Conservation (phyloP, 306 rosid species). For the Inga laurina region DNA sequence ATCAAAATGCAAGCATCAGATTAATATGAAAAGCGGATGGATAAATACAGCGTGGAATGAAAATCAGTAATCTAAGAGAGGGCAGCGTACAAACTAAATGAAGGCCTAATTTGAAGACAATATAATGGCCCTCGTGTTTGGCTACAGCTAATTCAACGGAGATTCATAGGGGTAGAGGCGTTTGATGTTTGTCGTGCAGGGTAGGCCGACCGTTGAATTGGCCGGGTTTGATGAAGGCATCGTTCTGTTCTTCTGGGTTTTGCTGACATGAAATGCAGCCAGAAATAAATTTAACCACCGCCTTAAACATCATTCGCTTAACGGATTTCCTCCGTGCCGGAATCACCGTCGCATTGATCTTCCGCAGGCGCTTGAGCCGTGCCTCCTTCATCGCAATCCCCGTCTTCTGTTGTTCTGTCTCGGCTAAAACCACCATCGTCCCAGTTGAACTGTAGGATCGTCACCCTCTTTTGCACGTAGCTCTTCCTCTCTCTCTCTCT, state of each 20-base stretch:
- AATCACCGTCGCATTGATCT: conserved; percentile 32
- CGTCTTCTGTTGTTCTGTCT: not conserved
- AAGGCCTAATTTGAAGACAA: not conserved
- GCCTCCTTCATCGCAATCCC: not conserved
- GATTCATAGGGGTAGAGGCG: not conserved
- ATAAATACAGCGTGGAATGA: not conserved
- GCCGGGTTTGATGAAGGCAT: not conserved
- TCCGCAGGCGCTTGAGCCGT: not conserved
- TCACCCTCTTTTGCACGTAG: not conserved
- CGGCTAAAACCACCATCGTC: not conserved
- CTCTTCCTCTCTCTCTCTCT: not conserved
- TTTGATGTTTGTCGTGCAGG: not conserved
- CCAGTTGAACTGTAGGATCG: not conserved
- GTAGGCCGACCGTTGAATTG: not conserved
- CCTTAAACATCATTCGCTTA: conserved; percentile 49
- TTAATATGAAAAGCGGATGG: not conserved
- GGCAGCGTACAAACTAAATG: not conserved
- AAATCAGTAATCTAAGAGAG: not conserved
- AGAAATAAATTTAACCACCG: not conserved
- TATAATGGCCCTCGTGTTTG: not conserved
- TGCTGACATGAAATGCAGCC: not conserved
- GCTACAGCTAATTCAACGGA: not conserved
- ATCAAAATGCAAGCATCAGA: too few species aligned
- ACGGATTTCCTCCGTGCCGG: conserved; percentile 39
- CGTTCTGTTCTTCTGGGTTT: not conserved